A percentile compares a stretch with the other conserved stretches of the same genome.
Evolutionary conservation across 2,329 filamentous ascomycete species (phyloP).

Genomic region (Diaporthe aspalathi): DNA sequence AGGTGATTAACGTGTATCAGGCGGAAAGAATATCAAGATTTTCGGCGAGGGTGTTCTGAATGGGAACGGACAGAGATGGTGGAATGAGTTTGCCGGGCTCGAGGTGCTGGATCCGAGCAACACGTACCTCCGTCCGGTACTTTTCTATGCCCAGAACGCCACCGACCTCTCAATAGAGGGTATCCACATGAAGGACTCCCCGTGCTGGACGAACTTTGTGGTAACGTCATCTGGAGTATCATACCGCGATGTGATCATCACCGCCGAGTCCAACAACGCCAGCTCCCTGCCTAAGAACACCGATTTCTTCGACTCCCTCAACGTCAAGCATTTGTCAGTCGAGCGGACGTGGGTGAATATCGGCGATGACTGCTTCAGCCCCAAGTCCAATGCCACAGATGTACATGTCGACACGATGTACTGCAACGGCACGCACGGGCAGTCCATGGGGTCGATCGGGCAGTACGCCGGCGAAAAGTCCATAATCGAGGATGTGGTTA

Average conservation of each 20-base stretch:
- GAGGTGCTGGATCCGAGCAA: constrained; percentile 63
- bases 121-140: constrained; percentile 67
- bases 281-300: constrained; percentile 67
- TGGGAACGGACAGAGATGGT: constrained; percentile 62
- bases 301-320: constrained; percentile 71
- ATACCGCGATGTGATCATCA: constrained; percentile 62
- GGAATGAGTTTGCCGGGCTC: constrained; percentile 46
- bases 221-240: constrained; percentile 55
- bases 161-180: constrained; percentile 68
- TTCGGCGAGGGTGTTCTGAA: constrained; percentile 67
- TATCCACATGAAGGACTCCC: constrained; percentile 69
- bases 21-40: constrained; percentile 70
- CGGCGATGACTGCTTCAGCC: constrained; percentile 71
- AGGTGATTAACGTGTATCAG: no score
- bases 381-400: constrained; percentile 69
- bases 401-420: constrained; percentile 69
- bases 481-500: constrained; percentile 66
- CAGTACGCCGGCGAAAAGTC: constrained; percentile 67
- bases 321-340: constrained; percentile 64
- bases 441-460: constrained; percentile 69
- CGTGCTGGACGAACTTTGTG: constrained; percentile 73
- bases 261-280: constrained; percentile 60
- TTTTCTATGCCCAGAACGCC: constrained; percentile 71
- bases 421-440: constrained; percentile 68
- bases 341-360: constrained; percentile 63